Evolutionary conservation across 2,329 filamentous ascomycete species (phyloP), one percentile per base, ranked within the genome.

Genomic region (Pestalotiopsis sp.): DNA sequence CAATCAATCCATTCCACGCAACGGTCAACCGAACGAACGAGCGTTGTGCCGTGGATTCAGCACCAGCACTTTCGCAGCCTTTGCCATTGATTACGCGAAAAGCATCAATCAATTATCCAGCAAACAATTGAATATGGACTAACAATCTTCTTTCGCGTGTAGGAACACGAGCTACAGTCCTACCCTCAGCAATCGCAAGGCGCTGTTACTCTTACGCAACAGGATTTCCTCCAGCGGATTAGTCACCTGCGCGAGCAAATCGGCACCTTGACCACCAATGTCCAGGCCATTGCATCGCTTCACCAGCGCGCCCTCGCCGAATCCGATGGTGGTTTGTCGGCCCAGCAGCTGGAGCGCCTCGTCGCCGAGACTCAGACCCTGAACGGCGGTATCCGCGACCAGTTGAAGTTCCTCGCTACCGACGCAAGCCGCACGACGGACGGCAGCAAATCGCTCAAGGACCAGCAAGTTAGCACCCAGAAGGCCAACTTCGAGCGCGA

Each of bases 341-440:
- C 82, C 66, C 80, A 84, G 63, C 87, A 90, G 80, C 85, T 93
- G 27, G 90, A 95, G 79, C 84, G 87, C 74, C 85, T 92, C 66
- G 87, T 93, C 68, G 84, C 90, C 60, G 85, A 93, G 74, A 94
- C 92, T 4, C 91, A 93, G 78, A 82, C 90, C 72, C 87, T 91
- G 75, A 94, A 93, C 82, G 90, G 88, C n/a, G 85, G 87, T 72
- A 93, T 95, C 84, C 91, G 92, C 77, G 90, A 93, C 77, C 90
- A 93, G 81, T 92, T 95, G 83, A 93, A 92, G 80, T 88, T 87
- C 73, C 85, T 95, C 67, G 92, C 94, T 81, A 84, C 82, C 70
- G 93, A 95, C 79, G 87, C 90, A 60, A 83, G 86, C 77, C 88
- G 89, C 78, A 92, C 91, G 23, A 80, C 82, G 41, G 87, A 89